Evolutionary conservation across 768 basidiomycete species (phyloP), one percentile per base, ranked within the genome.

Genomic region (Pleurotus djamor): DNA sequence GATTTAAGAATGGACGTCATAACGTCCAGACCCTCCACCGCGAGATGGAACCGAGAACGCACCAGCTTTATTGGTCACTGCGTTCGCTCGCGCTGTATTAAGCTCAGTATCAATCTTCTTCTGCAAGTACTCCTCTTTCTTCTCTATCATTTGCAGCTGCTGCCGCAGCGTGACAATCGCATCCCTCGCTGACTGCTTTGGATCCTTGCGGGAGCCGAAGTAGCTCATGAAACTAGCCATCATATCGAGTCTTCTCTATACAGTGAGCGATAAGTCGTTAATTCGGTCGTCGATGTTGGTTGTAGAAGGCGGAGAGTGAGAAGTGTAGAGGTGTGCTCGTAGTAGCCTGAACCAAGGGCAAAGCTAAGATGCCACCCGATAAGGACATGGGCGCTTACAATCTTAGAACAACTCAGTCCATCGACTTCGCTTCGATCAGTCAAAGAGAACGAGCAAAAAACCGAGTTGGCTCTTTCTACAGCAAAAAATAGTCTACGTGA

Each of bases 61-160:
- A 98, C 96, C 87, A 68, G 86, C 73, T 79, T 96, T 96, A 73
- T 98, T 98, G 54, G 89, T 85, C 51, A 96, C 92, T 48, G 94
- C 96, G 72, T 98, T 97, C 35, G 88, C 85, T 72, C 83, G 89
- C 13, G 97, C 97, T 78, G 93, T 96, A 82, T 87, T 88, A 67
- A 86, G 64, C 68, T 98, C 96, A 63, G 97, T 94, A 56, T 96
- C 94, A 64, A 97, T 92, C 86, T 96, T 94, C 85, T 92, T 95
- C 82, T 91, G 89, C 62, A 98, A 78, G 73, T 92, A 82, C 72
- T 98, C 96, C 79, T 98, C 97, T 81, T 96, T 98, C 93, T 98
- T 99, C 85, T 98, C 95, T 65, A 98, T 87, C 88, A 96, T 91
- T 75, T 93, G 86, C 62, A 98, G 83, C 72, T 98, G 95, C 76